These are phyloP conservation scores for Collybia nuda DNA, from an alignment of 768 basidiomycete species.

Conservation along the genomic window DNA sequence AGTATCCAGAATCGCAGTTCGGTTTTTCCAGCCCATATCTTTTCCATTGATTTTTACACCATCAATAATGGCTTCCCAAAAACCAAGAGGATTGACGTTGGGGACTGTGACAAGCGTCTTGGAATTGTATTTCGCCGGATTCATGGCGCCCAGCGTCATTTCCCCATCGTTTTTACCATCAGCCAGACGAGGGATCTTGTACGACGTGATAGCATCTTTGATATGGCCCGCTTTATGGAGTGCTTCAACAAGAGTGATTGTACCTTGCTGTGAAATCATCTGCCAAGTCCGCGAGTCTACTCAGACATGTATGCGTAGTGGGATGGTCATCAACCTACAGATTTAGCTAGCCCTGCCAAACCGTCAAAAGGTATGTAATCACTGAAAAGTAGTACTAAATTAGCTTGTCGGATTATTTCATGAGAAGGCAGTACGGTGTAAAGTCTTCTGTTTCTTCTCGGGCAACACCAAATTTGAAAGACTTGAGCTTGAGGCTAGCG, in stretches of 20 bases:
- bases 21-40: conserved; percentile 36
- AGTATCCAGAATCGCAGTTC: conserved; percentile 57
- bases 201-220: conserved; percentile 56
- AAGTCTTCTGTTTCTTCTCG: conserved; percentile 54
- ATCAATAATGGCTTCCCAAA: conserved; percentile 60
- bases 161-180: conserved; percentile 55
- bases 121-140: conserved; percentile 50
- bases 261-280: conserved; percentile 52
- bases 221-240: conserved; percentile 50
- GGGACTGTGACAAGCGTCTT: conserved; percentile 44
- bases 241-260: conserved; percentile 56
- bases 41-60: conserved; percentile 48
- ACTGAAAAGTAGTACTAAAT: conserved; percentile 14
- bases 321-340: conserved; percentile 7
- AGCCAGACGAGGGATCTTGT: conserved; percentile 61
- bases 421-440: conserved; percentile 27
- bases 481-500: conserved; percentile 51
- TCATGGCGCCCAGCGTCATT: conserved; percentile 64
- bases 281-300: conserved; percentile 15
- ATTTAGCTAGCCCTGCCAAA: conserved; percentile 45
- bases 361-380: conserved; percentile 49
- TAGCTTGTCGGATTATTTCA: not conserved
- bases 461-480: conserved; percentile 66
- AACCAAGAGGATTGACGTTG: conserved; percentile 41
- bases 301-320: too few species aligned